phyloP scores from a whole-genome alignment of 78 protist genomes.

The Planoprotostelium fungivorum region DNA sequence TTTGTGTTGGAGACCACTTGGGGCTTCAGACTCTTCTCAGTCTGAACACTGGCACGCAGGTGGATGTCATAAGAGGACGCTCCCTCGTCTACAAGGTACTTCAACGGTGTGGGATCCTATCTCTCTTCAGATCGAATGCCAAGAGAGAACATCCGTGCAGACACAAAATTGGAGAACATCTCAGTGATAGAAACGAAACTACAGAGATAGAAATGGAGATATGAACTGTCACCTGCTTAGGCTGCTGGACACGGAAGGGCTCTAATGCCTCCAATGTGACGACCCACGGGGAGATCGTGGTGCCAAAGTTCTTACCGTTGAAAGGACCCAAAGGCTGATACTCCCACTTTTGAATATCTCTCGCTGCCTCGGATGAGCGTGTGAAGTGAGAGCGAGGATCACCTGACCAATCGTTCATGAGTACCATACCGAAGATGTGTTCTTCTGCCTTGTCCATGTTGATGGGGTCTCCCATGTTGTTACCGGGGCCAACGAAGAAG shows the following conservation, averaged over 20 bases:
- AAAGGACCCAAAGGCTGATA: constrained; percentile 96
- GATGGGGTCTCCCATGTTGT: constrained; percentile 77
- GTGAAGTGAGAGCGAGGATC: background rate
- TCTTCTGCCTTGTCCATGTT: constrained; percentile 68
- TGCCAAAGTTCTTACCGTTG: constrained; percentile 85
- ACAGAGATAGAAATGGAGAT: background rate
- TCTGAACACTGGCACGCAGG: constrained; percentile 25
- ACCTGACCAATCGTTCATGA: constrained; percentile 93
- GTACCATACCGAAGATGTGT: constrained; percentile 86
- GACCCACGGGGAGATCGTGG: constrained; percentile 95
- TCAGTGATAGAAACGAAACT: background rate
- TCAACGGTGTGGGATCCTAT: constrained; percentile 67
- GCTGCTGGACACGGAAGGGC: constrained; percentile 73
- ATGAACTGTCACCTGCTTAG: constrained; percentile 8
- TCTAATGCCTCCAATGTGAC: constrained; percentile 90
- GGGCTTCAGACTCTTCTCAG: constrained; percentile 11
- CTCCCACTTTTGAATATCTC: constrained; percentile 90
- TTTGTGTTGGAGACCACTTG: constrained; percentile 33
- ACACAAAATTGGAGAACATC: background rate
- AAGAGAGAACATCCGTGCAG: background rate
- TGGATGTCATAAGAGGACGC: constrained; percentile 57
- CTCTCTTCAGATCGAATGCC: too few species aligned
- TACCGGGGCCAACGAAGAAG: constrained; percentile 78
- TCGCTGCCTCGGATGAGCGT: constrained; percentile 11
- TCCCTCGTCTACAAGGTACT: constrained; percentile 67